Conservation (phyloP, 805 yeast species). For the Kazachstania africana region DNA sequence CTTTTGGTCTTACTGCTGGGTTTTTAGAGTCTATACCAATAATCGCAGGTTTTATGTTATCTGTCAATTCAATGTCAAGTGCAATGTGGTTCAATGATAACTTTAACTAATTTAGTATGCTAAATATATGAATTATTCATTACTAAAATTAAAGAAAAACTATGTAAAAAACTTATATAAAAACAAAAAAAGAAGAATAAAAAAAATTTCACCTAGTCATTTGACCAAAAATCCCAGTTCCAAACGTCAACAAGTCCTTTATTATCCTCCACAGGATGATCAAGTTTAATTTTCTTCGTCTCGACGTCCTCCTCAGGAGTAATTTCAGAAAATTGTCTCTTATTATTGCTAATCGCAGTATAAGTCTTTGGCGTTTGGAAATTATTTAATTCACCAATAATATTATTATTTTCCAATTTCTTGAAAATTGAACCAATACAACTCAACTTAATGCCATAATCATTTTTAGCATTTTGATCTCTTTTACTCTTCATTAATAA, state of each 20-base stretch:
- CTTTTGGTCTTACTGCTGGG: constrained; percentile 22
- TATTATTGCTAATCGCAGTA: constrained; percentile 7
- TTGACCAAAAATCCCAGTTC: constrained; percentile 25
- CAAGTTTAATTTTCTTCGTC: constrained; percentile 23
- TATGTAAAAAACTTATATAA: too few species aligned
- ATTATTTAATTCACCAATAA: neutral
- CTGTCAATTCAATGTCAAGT: constrained; percentile 17
- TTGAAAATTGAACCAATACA: constrained; percentile 19
- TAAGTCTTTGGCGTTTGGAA: neutral
- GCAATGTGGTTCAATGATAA: constrained; percentile 16
- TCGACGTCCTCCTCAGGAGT: constrained; percentile 16
- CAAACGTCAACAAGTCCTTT: constrained; percentile 12
- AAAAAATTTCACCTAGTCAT: neutral
- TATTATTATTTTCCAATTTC: constrained; percentile 10
- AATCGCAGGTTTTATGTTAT: constrained; percentile 16
- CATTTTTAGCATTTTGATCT: constrained; percentile 3
- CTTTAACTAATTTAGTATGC: neutral
- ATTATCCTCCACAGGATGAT: constrained; percentile 23
- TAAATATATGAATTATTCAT: neutral
- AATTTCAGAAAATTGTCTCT: constrained; percentile 12
- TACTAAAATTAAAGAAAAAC: neutral
- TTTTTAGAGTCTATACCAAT: constrained; percentile 21
- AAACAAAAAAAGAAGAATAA: too few species aligned
- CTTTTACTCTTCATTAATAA: constrained; percentile 21
- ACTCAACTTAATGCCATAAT: constrained; percentile 7